Percentiles rank a stretch among this genome's conserved stretches.
Conservation (phyloP, 2,329 filamentous ascomycete genomes). For the Nemania sp. region DNA sequence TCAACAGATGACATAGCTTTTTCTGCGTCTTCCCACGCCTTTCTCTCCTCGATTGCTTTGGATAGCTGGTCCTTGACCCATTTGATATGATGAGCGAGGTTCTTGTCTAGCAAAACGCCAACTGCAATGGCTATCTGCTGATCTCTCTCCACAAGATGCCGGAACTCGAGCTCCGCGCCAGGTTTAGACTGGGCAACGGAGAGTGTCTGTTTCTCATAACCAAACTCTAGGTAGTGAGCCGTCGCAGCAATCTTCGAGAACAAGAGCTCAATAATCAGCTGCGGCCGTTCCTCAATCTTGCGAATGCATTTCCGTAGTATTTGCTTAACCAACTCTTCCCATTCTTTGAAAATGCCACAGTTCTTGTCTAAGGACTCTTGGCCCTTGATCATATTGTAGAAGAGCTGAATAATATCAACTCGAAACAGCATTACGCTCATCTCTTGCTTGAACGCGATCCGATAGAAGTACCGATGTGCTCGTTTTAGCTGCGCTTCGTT, state of each 20-base stretch:
- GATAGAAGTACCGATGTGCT: constrained; percentile 91
- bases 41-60: constrained; percentile 72
- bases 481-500: constrained; percentile 82
- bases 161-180: constrained; percentile 83
- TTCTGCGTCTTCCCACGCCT: constrained; percentile 76
- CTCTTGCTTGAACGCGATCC: constrained; percentile 92
- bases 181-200: constrained; percentile 65
- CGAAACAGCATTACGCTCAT: constrained; percentile 87
- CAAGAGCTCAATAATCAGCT: constrained; percentile 86
- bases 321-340: constrained; percentile 87
- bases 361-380: constrained; percentile 73
- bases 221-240: constrained; percentile 86
- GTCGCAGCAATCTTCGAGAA: constrained; percentile 91
- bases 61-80: constrained; percentile 79
- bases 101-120: constrained; percentile 77
- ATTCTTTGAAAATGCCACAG: constrained; percentile 76
- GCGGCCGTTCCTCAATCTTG: constrained; percentile 83
- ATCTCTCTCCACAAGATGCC: constrained; percentile 67
- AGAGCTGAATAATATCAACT: constrained; percentile 84
- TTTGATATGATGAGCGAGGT: constrained; percentile 72
- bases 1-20: constrained; percentile 57
- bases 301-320: constrained; percentile 80
- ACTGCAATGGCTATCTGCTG: constrained; percentile 81
- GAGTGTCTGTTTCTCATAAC: constrained; percentile 78
- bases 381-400: constrained; percentile 91